Percentiles rank a stretch among this genome's conserved stretches.
Conservation (phyloP, 208 protist species). For the Trypanosoma mega region DNA sequence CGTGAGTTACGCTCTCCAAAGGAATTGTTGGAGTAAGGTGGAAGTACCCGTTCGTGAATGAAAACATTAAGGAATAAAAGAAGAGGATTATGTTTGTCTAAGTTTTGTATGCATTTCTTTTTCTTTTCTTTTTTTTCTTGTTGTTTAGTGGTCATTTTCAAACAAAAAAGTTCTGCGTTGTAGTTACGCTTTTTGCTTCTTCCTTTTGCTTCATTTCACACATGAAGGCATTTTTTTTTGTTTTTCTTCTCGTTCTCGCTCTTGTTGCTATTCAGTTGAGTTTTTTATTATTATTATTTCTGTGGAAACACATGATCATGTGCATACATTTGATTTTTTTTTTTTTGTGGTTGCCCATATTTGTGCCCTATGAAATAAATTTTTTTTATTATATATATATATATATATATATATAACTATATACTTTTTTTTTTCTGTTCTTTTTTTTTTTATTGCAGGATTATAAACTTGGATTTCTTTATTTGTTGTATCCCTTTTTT, state of each 20-base stretch:
- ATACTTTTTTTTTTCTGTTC: too few species aligned
- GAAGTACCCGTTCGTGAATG: background rate
- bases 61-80: background rate
- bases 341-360: background rate
- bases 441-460: too few species aligned
- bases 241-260: background rate
- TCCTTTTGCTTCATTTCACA: background rate
- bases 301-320: background rate
- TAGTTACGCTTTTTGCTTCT: conserved; percentile 1
- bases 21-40: conserved; percentile 5
- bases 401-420: too few species aligned
- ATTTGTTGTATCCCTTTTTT: too few species aligned
- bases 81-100: background rate
- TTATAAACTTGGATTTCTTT: too few species aligned
- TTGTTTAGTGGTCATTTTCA: background rate
- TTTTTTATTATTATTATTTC: background rate
- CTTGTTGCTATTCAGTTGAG: background rate
- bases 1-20: background rate
- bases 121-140: conserved; percentile 11
- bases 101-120: background rate
- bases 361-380: background rate
- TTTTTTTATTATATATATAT: too few species aligned
- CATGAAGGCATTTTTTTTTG: background rate
- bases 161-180: background rate
- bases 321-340: background rate